Percentiles rank a stretch among this genome's conserved stretches.
These are phyloP conservation scores for Graphiopsis chlorocephala DNA, from an alignment of 2,329 filamentous ascomycete genomes.

Conservation along the genomic window DNA sequence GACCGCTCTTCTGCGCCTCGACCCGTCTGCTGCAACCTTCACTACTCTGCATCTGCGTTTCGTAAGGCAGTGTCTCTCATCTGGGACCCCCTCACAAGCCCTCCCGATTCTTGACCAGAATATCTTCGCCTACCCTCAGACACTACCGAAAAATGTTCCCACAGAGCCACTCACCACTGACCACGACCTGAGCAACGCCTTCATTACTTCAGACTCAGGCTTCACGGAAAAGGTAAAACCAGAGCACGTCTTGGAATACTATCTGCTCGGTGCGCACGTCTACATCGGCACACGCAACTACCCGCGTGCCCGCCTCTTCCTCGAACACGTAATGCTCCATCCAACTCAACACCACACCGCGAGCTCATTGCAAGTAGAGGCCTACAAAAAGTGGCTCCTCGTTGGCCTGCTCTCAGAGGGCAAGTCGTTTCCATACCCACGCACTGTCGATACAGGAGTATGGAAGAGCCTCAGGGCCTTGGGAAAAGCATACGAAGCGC, in stretches of 20 bases:
- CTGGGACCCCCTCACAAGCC: conserved; percentile 53
- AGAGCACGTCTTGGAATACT: conserved; percentile 54
- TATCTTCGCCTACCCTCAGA: conserved; percentile 62
- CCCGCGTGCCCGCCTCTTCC: conserved; percentile 44
- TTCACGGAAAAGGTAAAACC: conserved; percentile 56
- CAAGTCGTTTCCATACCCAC: conserved; percentile 55
- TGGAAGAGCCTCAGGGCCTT: conserved; percentile 58
- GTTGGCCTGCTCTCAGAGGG: conserved; percentile 71
- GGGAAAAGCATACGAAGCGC: conserved; percentile 66
- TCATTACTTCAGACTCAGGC: conserved; percentile 58
- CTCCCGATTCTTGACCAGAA: conserved; percentile 62
- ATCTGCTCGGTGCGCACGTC: conserved; percentile 48
- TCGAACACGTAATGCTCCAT: conserved; percentile 58
- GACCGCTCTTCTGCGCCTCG: conserved; percentile 61
- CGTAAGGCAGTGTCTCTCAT: conserved; percentile 56
- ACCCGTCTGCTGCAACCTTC: conserved; percentile 64
- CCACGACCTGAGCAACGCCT: conserved; percentile 49
- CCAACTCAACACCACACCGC: conserved; percentile 65
- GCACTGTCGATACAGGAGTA: conserved; percentile 52
- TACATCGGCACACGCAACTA: conserved; percentile 46
- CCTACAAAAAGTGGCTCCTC: conserved; percentile 88
- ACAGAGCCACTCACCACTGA: conserved; percentile 42
- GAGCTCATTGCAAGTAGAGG: conserved; percentile 73
- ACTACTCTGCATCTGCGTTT: conserved; percentile 62
- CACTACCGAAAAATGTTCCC: conserved; percentile 33